Conservation (phyloP, 441 rosid species). For the California macrophylla region DNA sequence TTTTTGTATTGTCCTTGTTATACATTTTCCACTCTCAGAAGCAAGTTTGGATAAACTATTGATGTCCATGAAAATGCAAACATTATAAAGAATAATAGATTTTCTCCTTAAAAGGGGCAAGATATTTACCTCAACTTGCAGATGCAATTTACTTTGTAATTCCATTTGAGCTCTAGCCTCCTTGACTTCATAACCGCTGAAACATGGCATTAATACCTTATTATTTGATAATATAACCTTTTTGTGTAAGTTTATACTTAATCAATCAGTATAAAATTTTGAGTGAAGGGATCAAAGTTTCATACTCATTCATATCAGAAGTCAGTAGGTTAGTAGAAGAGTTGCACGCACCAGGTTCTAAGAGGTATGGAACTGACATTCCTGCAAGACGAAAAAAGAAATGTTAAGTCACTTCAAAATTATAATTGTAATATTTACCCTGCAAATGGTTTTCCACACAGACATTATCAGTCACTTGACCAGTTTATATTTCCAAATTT, state of each 20-base stretch:
- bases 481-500: background rate
- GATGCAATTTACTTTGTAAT: conserved; percentile 54
- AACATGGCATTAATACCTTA: conserved; percentile 2
- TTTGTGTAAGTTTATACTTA: background rate
- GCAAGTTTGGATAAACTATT: background rate
- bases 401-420: conserved; percentile 10
- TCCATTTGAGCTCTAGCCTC: conserved; percentile 68
- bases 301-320: conserved; percentile 43
- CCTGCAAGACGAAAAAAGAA: conserved; percentile 18
- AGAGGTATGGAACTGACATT: conserved; percentile 38
- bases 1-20: background rate
- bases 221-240: conserved; percentile 6
- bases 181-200: conserved; percentile 54
- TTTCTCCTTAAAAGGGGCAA: background rate
- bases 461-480: background rate
- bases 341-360: conserved; percentile 32
- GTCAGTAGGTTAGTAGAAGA: conserved; percentile 28
- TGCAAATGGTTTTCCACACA: background rate
- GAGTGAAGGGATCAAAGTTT: background rate
- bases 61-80: background rate
- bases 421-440: background rate
- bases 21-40: background rate
- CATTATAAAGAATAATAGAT: background rate
- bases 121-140: conserved; percentile 49
- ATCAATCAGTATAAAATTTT: background rate